Percentiles rank a stretch among this genome's conserved stretches.
These are phyloP conservation scores for Thecaphora thlaspeos DNA, from an alignment of 1,284 basidiomycete species.

Conservation along the genomic window DNA sequence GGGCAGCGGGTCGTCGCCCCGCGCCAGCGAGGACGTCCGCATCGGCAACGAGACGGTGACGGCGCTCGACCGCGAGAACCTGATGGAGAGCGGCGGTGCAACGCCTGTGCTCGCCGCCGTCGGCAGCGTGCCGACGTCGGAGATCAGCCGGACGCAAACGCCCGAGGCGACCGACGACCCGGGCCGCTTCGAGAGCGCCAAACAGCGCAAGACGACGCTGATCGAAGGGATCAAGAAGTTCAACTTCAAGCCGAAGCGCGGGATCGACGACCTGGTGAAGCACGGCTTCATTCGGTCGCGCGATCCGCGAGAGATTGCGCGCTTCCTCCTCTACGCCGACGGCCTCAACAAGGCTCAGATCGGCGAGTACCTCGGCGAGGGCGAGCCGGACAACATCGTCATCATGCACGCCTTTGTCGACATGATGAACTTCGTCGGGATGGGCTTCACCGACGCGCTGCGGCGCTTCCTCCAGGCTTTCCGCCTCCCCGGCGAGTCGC, in stretches of 20 bases:
- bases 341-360: conserved; percentile 94
- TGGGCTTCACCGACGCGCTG: conserved; percentile 53
- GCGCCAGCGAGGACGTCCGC: conserved; percentile 34
- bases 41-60: conserved; percentile 38
- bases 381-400: conserved; percentile 55
- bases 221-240: conserved; percentile 96
- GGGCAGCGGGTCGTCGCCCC: conserved; percentile 20
- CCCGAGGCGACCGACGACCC: conserved; percentile 72
- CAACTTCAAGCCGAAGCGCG: conserved; percentile 89
- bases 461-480: conserved; percentile 56
- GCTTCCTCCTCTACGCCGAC: conserved; percentile 83
- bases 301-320: conserved; percentile 77
- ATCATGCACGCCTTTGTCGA: conserved; percentile 58
- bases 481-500: conserved; percentile 55
- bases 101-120: conserved; percentile 9
- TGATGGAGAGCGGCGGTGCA: conserved; percentile 23
- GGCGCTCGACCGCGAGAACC: conserved; percentile 27
- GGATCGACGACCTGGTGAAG: conserved; percentile 84
- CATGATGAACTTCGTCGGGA: conserved; percentile 54
- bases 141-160: conserved; percentile 17
- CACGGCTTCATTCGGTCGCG: conserved; percentile 80
- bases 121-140: conserved; percentile 6
- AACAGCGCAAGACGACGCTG: conserved; percentile 92
- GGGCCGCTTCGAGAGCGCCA: conserved; percentile 88
- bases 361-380: conserved; percentile 86